A percentile compares a stretch with the other conserved stretches of the same genome.
phyloP scores from a whole-genome alignment of 169 alveolate species.

The Theileria parva region DNA sequence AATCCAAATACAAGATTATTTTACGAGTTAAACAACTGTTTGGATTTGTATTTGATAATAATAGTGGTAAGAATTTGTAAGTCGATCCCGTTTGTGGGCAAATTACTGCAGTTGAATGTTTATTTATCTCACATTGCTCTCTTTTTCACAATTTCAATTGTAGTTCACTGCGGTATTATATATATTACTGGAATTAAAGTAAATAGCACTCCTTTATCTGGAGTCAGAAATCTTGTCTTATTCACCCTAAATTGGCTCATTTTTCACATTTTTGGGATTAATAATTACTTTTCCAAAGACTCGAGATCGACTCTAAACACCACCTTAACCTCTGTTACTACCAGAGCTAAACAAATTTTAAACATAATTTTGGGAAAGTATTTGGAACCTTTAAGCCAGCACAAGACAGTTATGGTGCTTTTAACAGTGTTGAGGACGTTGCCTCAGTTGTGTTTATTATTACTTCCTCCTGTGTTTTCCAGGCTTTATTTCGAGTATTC shows the following conservation, averaged over 20 bases:
- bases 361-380: conserved; percentile 3
- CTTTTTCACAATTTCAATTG: conserved; percentile 12
- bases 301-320: not conserved
- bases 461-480: conserved; percentile 40
- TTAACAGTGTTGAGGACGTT: not conserved
- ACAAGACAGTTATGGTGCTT: not conserved
- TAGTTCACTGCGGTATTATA: conserved; percentile 24
- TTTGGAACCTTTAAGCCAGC: conserved; percentile 7
- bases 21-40: too few relatives aligned
- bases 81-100: conserved; percentile 27
- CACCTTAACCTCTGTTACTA: not conserved
- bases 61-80: not conserved
- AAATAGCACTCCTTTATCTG: conserved; percentile 12
- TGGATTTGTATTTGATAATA: conserved; percentile 18
- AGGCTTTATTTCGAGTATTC: conserved; percentile 38
- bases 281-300: conserved; percentile 34
- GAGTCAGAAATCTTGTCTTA: conserved; percentile 18
- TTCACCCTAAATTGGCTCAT: conserved; percentile 14
- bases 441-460: conserved; percentile 40
- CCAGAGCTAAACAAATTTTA: not conserved
- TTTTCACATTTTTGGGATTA: conserved; percentile 31
- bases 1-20: too few relatives aligned
- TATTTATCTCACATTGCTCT: conserved; percentile 20
- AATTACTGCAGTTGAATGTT: conserved; percentile 1
- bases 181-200: not conserved